Base-by-base conservation (phyloP, 2,329 filamentous ascomycete genomes). In the Beauveria bassiana region DNA sequence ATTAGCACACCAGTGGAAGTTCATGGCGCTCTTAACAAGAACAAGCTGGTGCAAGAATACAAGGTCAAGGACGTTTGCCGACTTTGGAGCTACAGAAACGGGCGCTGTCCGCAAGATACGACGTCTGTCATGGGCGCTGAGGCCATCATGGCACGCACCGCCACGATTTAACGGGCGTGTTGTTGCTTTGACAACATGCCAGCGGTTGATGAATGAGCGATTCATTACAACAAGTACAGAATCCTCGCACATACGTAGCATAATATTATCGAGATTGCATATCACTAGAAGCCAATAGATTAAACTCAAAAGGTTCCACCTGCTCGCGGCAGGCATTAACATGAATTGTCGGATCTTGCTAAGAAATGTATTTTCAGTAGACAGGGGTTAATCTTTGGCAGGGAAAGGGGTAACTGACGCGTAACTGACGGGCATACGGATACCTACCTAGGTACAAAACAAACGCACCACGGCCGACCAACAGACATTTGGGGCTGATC, bases 71-170 rank as follows among this genome's bases (percentile, higher is more conserved):
- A 87, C 59, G 72, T 87, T 51, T 86, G 84, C 67, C 77, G 85
- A 51, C 70, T 88, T 31, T 87, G 85, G 85, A 74, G 79, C 64
- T 87, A 87, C 68, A 75, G 84, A 56, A 86, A 87, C 67, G 85
- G 85, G 2, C 74, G 70, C 62, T 81, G 77, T 46, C 84, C 85
- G 1, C 67, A 74, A 5, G 78, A 81, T 46, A 66, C 68, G 31
- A 74, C 76, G 16, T 72, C 73, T 0, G 64, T 74, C 62, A 58
- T 79, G 46, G 60, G 66, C 3, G 67, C 63, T 31, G 74, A 77
- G 65, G 70, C 71, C 47, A 73, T 76, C 1, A 65, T 77, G 43
- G 67, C 74, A 7, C 72, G 76, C 59, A 75, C 70, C 54, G 74
- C 74, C 31, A 78, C 75, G 3, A 66, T 77, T 62, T 77, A 73